Conservation (phyloP, 2,329 filamentous ascomycete species). For the Dryadomyces quercivorus region DNA sequence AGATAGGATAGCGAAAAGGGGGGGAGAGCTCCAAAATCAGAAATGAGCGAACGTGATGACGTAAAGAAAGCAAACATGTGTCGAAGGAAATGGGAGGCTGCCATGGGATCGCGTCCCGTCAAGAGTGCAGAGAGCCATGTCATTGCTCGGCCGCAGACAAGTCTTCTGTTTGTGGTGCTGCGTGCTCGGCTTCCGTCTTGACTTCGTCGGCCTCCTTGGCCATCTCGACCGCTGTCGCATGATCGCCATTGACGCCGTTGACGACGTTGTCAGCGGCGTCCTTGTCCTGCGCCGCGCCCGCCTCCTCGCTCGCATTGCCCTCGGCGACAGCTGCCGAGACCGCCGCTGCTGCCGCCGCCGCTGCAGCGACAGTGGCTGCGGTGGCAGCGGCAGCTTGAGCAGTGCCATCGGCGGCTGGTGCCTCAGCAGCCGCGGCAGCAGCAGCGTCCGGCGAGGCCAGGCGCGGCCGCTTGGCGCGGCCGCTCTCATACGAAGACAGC, state of each 20-base stretch:
- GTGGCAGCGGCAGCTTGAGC: not conserved
- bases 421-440: not conserved
- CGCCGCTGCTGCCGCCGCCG: not conserved
- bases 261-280: not conserved
- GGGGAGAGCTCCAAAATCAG: not conserved
- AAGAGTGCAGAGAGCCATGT: not conserved
- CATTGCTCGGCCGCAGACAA: not conserved
- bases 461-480: slow-evolving; percentile 19
- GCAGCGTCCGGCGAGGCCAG: slow-evolving; percentile 8
- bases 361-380: not conserved
- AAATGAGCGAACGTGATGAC: not conserved
- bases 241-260: not conserved
- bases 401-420: not conserved
- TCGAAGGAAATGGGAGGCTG: not conserved
- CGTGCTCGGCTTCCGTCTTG: not conserved
- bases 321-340: not conserved
- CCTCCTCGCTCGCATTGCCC: not conserved
- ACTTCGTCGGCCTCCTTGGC: not conserved
- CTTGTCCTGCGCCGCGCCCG: not conserved
- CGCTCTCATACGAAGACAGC: slow-evolving; percentile 16
- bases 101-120: not conserved
- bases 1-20: not conserved
- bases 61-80: not conserved
- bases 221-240: not conserved
- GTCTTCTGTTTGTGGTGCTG: not conserved